Base-by-base conservation (phyloP, 805 yeast genomes). In the Kockiozyma suomiensis region DNA sequence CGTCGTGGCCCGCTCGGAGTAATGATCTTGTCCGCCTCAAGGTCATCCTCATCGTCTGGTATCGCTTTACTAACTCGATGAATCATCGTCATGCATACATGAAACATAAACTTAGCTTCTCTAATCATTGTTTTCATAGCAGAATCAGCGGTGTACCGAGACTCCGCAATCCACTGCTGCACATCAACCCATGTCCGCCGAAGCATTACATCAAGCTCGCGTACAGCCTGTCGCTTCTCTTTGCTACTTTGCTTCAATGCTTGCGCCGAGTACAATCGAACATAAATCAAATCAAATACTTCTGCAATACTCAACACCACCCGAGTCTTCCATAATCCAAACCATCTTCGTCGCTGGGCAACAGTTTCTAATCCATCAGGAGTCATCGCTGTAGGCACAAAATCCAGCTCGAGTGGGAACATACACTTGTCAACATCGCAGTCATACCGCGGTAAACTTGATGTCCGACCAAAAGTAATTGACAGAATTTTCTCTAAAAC, bases 221-320 rank as follows among this genome's bases (percentile, higher is more conserved):
- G 38, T 21, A 59, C 45, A 4, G 62, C 54, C 37, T 8, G 13
- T 25, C 62, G 51, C 50, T 43, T 59, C 21, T 54, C 58, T 30
- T 30, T 17, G 13, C 30, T 40, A 8, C 42, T 23, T 21, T 59
- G 59, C 40, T 37, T 42, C 19, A 54, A 37, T 5, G 59, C 62
- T 2, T 49, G 51, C 42, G 62, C 55, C 5, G 62, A 59, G 21
- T 59, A 59, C 40, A 59, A 23, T 10, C 62, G 62, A 5, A 54
- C 50, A 33, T 59, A 59, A 5, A 59, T 43, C 7, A 37, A 30
- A 19, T 59, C 62, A 13, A 30, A 59, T 5, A 54, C 42, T 28
- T 52, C 57, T 6, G 35, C 37, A 10, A 59, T 8, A n/a, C 45
- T 35, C 17, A 41, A n/a, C 23, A 21, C 19, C 25, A 32, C 40